Evolutionary conservation across 192 early-diverging fungal species (phyloP).

Genomic region (Coemansia sp.): DNA sequence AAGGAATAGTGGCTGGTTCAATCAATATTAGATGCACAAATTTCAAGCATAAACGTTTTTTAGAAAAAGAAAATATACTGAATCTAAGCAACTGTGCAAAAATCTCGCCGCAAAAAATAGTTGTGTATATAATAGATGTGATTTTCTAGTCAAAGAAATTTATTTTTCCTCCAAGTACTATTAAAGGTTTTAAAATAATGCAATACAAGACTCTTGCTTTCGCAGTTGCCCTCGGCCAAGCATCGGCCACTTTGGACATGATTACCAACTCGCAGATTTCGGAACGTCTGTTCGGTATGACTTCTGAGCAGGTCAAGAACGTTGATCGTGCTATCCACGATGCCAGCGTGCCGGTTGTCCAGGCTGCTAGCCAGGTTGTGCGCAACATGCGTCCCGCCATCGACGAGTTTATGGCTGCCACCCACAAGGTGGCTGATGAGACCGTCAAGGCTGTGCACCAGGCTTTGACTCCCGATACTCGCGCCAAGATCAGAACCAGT

Average conservation of each 20-base stretch:
- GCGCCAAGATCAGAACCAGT: conserved; percentile 55
- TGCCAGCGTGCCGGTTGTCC: conserved; percentile 44
- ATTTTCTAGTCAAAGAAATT: neutral
- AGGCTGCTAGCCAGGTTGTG: conserved; percentile 51
- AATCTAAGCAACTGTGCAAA: neutral
- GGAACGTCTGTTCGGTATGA: conserved; percentile 50
- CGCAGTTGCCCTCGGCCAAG: conserved; percentile 49
- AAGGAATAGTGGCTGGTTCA: too few relatives aligned
- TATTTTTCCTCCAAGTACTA: conserved; percentile 3
- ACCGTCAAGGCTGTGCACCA: conserved; percentile 40
- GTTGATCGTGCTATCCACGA: conserved; percentile 52
- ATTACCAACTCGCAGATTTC: conserved; percentile 52
- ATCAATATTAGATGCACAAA: too few relatives aligned
- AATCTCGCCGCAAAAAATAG: neutral
- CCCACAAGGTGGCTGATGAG: conserved; percentile 47
- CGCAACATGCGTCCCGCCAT: conserved; percentile 53
- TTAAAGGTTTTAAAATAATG: conserved; percentile 19
- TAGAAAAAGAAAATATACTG: neutral
- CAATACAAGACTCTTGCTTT: conserved; percentile 52
- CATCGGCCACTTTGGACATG: conserved; percentile 47
- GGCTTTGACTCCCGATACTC: conserved; percentile 51
- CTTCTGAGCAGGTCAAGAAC: conserved; percentile 53
- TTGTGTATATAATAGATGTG: neutral
- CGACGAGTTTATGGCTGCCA: conserved; percentile 29
- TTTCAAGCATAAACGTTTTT: neutral